Evolutionary conservation across 495 filamentous ascomycete species (phyloP).

Genomic region (Lasiosphaeria hispida): DNA sequence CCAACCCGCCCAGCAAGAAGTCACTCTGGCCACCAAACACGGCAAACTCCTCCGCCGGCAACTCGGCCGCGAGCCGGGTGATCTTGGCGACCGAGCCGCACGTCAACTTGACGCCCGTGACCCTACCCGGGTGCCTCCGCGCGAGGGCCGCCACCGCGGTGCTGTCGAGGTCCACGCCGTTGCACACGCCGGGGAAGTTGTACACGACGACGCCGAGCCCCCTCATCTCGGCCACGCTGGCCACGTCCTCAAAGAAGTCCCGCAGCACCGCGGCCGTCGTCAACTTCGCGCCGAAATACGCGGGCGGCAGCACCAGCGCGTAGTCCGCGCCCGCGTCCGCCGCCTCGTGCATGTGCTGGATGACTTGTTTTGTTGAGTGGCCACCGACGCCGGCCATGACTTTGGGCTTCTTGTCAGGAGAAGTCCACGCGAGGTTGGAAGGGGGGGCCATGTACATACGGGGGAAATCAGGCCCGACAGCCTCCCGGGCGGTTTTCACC

Average conservation of each 20-base stretch:
- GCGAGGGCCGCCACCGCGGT: constrained; percentile 57
- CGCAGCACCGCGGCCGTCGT: constrained; percentile 57
- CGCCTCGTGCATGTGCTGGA: constrained; percentile 59
- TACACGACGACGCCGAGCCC: constrained; percentile 63
- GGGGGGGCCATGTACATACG: not conserved
- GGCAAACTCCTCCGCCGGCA: constrained; percentile 55
- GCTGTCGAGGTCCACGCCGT: constrained; percentile 67
- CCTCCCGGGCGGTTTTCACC: constrained; percentile 50
- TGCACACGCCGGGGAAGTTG: constrained; percentile 72
- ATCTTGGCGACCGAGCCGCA: constrained; percentile 68
- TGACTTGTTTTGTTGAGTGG: constrained; percentile 62
- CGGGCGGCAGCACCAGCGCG: constrained; percentile 59
- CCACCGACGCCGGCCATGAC: constrained; percentile 64
- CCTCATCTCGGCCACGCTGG: constrained; percentile 26
- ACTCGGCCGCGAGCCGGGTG: constrained; percentile 48
- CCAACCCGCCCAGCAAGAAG: constrained; percentile 62
- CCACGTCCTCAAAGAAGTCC: constrained; percentile 61
- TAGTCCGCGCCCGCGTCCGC: constrained; percentile 57
- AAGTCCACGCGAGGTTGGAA: too few species aligned
- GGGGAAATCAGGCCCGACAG: constrained; percentile 6
- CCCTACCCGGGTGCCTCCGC: constrained; percentile 37
- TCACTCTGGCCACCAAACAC: constrained; percentile 70
- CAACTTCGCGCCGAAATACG: constrained; percentile 59
- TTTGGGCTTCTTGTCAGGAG: constrained; percentile 29
- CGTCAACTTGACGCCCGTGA: constrained; percentile 65